Conservation (phyloP, 768 basidiomycete species). For the Podaxis pistillaris region DNA sequence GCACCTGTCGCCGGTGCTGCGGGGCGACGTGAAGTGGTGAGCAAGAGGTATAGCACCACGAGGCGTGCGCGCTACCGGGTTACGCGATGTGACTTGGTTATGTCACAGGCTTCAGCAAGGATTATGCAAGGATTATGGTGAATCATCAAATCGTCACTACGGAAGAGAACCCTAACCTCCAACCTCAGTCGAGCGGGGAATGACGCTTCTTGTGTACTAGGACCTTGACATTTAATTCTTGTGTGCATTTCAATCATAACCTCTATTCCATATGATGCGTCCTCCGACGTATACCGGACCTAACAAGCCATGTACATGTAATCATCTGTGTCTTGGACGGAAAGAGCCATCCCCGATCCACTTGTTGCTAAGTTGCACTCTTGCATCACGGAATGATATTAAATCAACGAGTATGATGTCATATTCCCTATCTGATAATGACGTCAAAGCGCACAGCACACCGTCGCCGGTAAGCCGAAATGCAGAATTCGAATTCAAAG, state of each 20-base stretch:
- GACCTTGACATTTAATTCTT: no score
- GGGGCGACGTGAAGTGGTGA: not conserved
- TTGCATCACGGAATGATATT: not conserved
- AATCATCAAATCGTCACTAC: no score
- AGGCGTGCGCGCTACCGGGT: no score
- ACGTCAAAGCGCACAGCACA: constrained; percentile 9
- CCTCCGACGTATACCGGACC: not conserved
- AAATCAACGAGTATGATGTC: constrained; percentile 7
- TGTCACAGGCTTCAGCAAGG: no score
- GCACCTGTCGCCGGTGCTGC: no score
- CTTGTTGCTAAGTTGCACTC: constrained; percentile 5
- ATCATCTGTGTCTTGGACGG: not conserved
- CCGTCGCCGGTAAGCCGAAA: not conserved
- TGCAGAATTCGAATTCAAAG: not conserved
- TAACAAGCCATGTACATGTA: not conserved
- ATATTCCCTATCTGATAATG: not conserved
- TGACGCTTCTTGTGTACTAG: no score
- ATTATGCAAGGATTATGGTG: no score
- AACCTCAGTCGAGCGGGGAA: no score
- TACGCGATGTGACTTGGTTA: no score
- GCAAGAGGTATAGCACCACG: not conserved
- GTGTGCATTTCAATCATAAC: not conserved
- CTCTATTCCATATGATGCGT: not conserved
- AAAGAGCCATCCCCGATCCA: not conserved
- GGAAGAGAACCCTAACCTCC: no score